Percentiles rank a stretch among this genome's conserved stretches.
These are phyloP conservation scores for Vaccinium darrowii DNA, from an alignment of 148 eudicot genomes.

Conservation along the genomic window DNA sequence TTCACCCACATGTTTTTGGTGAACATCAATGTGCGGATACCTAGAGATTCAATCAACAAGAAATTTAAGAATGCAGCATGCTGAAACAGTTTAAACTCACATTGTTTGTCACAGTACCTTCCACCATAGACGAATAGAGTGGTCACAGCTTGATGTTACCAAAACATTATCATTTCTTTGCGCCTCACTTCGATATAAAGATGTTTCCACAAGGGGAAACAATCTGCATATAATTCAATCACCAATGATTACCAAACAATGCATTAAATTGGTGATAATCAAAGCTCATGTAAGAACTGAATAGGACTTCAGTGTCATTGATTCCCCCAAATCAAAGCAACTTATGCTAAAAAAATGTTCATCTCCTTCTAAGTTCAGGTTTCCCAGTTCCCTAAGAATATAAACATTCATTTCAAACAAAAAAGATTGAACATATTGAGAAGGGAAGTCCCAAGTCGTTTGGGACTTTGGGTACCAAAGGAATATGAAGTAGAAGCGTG, in stretches of 20 bases:
- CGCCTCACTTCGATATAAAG: slow-evolving; percentile 36
- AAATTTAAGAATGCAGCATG: not conserved
- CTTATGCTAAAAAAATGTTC: not conserved
- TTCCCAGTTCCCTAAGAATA: not conserved
- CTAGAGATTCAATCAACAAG: not conserved
- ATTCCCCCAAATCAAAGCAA: not conserved
- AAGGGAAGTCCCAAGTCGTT: not conserved
- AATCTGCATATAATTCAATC: slow-evolving; percentile 40
- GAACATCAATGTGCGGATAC: not conserved
- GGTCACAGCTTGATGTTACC: slow-evolving; percentile 75
- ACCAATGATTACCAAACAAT: slow-evolving; percentile 3
- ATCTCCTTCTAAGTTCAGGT: not conserved
- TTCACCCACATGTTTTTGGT: not conserved
- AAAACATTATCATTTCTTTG: slow-evolving; percentile 45
- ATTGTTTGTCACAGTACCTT: slow-evolving; percentile 45
- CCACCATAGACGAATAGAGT: slow-evolving; percentile 71
- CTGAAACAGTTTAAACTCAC: not conserved
- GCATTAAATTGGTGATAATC: not conserved
- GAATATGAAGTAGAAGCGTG: not conserved
- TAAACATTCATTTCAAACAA: not conserved
- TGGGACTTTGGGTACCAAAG: not conserved
- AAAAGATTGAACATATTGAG: not conserved
- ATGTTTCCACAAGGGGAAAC: slow-evolving; percentile 45
- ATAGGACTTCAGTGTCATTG: not conserved
- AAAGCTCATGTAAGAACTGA: not conserved